Conservation (phyloP, 495 filamentous ascomycete genomes). For the Podospora pseudocomata region DNA sequence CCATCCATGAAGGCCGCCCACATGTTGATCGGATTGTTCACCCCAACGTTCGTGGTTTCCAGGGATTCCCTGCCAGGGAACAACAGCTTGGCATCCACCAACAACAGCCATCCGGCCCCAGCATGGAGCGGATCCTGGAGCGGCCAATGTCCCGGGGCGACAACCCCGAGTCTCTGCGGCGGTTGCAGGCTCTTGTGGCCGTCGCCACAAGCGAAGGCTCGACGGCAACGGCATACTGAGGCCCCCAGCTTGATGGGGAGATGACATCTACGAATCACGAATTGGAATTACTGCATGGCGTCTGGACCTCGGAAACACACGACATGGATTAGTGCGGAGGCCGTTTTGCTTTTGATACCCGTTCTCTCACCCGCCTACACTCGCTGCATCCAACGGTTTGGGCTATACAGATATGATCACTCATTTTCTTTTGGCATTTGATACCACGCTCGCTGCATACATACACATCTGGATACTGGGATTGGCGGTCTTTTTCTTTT, state of each 20-base stretch:
- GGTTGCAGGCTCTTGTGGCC: constrained; percentile 81
- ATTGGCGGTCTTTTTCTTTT: background rate
- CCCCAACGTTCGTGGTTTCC: constrained; percentile 45
- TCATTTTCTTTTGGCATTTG: constrained; percentile 15
- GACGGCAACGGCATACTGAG: constrained; percentile 48
- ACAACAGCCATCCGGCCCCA: constrained; percentile 13
- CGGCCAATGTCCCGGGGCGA: constrained; percentile 22
- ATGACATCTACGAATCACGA: background rate
- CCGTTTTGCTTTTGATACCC: background rate
- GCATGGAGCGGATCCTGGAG: constrained; percentile 19
- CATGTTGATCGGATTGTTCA: constrained; percentile 49
- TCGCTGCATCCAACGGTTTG: constrained; percentile 26
- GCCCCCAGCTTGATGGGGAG: background rate
- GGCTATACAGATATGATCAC: constrained; percentile 16
- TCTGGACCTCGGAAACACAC: background rate
- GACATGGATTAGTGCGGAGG: background rate
- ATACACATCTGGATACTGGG: constrained; percentile 4
- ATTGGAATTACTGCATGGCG: background rate
- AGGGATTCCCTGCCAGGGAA: constrained; percentile 43
- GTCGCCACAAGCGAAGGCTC: constrained; percentile 83
- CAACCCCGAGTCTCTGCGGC: constrained; percentile 50
- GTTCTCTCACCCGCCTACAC: constrained; percentile 18
- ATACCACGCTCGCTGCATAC: constrained; percentile 20
- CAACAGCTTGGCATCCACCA: constrained; percentile 14
- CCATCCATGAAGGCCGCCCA: constrained; percentile 36